Evolutionary conservation across 2,329 filamentous ascomycete genomes (phyloP).

Genomic region (Trichothecium roseum): DNA sequence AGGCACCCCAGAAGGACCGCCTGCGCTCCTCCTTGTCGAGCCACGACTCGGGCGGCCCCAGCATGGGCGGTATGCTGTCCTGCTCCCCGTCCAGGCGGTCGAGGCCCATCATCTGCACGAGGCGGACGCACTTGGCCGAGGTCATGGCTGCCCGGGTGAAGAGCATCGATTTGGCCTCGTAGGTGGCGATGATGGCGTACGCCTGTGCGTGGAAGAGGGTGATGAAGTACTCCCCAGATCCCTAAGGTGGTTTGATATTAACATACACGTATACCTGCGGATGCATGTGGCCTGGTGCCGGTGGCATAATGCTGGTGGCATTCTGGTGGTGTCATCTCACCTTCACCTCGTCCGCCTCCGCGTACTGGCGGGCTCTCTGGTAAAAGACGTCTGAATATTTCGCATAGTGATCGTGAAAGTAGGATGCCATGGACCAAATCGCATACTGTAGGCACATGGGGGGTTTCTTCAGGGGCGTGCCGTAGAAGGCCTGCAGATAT

Average conservation of each 20-base stretch:
- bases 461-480: slow-evolving; percentile 62
- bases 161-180: slow-evolving; percentile 76
- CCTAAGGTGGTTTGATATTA: slow-evolving; percentile 23
- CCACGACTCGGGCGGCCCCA: slow-evolving; percentile 69
- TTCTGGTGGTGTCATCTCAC: slow-evolving; percentile 19
- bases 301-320: too few relatives aligned
- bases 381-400: slow-evolving; percentile 71
- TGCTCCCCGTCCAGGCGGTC: slow-evolving; percentile 61
- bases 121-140: slow-evolving; percentile 56
- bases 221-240: slow-evolving; percentile 69
- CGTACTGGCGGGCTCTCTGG: slow-evolving; percentile 68
- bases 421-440: slow-evolving; percentile 75
- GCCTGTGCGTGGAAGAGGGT: slow-evolving; percentile 71
- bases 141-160: slow-evolving; percentile 84
- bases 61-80: slow-evolving; percentile 59
- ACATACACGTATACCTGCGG: neutral
- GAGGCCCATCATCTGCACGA: slow-evolving; percentile 77
- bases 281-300: too few relatives aligned
- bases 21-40: slow-evolving; percentile 66
- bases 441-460: slow-evolving; percentile 77
- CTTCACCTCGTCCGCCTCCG: slow-evolving; percentile 77
- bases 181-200: slow-evolving; percentile 63
- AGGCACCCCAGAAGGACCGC: slow-evolving; percentile 77
- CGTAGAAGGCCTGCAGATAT: slow-evolving; percentile 65
- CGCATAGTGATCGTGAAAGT: slow-evolving; percentile 61